Evolutionary conservation across 108 stramenopile species (phyloP).

Genomic region (Stephanodiscus minutulus): DNA sequence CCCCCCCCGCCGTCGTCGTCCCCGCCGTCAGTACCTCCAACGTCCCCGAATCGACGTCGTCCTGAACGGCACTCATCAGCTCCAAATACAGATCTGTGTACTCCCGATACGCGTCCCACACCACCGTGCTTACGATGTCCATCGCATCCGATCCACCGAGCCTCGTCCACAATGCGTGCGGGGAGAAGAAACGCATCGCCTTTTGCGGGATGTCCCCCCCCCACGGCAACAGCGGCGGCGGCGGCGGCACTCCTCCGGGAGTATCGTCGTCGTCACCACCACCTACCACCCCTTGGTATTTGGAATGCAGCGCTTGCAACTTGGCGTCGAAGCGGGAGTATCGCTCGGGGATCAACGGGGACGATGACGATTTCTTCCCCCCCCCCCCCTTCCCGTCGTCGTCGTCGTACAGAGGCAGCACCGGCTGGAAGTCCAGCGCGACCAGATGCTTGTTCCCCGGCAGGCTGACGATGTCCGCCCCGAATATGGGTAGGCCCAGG

Average conservation of each 20-base stretch:
- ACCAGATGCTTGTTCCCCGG: slow-evolving; percentile 74
- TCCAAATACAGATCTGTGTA: slow-evolving; percentile 75
- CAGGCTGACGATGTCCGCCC: slow-evolving; percentile 79
- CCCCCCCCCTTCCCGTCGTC: not conserved
- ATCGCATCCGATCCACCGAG: slow-evolving; percentile 47
- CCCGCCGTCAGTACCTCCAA: not conserved
- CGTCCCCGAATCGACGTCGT: slow-evolving; percentile 16
- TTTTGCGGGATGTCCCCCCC: slow-evolving; percentile 80
- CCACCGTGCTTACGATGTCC: slow-evolving; percentile 49
- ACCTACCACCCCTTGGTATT: slow-evolving; percentile 42
- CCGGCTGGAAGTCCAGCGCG: slow-evolving; percentile 75
- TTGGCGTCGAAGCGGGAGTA: slow-evolving; percentile 40
- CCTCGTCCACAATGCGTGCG: slow-evolving; percentile 80
- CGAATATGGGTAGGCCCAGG: slow-evolving; percentile 67
- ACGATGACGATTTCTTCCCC: no score
- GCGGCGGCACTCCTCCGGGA: not conserved
- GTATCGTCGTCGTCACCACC: not conserved
- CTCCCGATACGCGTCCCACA: slow-evolving; percentile 61
- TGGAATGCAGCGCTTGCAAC: slow-evolving; percentile 49
- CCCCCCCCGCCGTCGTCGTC: no score
- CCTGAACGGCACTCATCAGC: slow-evolving; percentile 35
- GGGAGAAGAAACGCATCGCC: slow-evolving; percentile 71
- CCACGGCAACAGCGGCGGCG: slow-evolving; percentile 57
- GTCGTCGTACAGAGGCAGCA: slow-evolving; percentile 26
- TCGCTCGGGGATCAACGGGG: slow-evolving; percentile 30